These are phyloP conservation scores for Sphaerosporella brunnea DNA, from an alignment of 495 filamentous ascomycete genomes.

Conservation along the genomic window DNA sequence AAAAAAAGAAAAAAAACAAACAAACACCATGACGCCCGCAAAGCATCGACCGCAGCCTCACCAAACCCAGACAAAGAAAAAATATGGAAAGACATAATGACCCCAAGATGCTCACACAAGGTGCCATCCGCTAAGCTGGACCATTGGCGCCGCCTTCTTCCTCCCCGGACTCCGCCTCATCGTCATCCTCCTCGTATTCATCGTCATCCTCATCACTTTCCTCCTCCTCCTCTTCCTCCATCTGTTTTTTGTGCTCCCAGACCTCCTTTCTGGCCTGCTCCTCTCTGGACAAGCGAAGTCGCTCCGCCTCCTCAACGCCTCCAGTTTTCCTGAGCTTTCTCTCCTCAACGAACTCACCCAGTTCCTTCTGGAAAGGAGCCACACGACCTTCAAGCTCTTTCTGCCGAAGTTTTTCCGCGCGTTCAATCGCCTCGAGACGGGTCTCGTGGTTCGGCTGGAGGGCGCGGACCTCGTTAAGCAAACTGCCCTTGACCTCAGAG, in stretches of 20 bases:
- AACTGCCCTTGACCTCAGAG: conserved; percentile 64
- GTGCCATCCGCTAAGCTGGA: not conserved
- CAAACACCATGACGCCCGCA: not conserved
- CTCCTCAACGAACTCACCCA: conserved; percentile 75
- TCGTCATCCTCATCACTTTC: conserved; percentile 14
- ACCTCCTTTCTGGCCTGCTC: conserved; percentile 72
- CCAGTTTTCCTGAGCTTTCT: conserved; percentile 88
- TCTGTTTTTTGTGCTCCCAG: conserved; percentile 48
- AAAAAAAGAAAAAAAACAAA: not conserved
- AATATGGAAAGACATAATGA: not conserved
- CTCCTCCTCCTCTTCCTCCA: conserved; percentile 23
- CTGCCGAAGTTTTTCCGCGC: conserved; percentile 73
- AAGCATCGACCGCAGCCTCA: not conserved
- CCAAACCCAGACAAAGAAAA: too few relatives aligned
- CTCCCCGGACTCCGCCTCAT: not conserved
- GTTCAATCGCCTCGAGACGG: conserved; percentile 83
- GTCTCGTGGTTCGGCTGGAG: conserved; percentile 90
- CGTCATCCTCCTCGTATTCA: conserved; percentile 14
- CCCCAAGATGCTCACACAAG: not conserved
- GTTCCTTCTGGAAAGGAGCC: conserved; percentile 53
- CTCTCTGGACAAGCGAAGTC: conserved; percentile 67
- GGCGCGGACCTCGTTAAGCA: conserved; percentile 83
- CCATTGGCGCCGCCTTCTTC: not conserved
- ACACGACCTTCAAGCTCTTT: conserved; percentile 65
- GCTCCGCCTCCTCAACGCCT: conserved; percentile 82